These are phyloP conservation scores for Arthroderma sp. DNA, from an alignment of 2,329 filamentous ascomycete genomes.

Conservation along the genomic window DNA sequence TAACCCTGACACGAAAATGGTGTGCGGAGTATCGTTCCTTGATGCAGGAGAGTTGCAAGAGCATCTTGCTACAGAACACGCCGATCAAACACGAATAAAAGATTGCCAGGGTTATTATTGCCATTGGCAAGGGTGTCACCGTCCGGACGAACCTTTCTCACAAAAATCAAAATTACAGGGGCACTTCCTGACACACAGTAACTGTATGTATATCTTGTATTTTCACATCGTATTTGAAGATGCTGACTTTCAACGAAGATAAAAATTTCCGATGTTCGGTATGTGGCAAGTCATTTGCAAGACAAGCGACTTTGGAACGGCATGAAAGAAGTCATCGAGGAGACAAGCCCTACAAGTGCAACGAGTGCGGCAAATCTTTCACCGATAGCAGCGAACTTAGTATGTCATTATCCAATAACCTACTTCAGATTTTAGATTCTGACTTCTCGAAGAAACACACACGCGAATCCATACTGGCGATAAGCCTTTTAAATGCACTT, in stretches of 20 bases:
- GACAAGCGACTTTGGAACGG: constrained; percentile 31
- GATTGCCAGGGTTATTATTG: constrained; percentile 33
- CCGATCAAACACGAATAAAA: constrained; percentile 24
- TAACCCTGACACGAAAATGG: constrained; percentile 7
- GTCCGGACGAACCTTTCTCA: constrained; percentile 31
- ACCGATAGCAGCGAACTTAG: constrained; percentile 34
- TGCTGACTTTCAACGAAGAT: constrained; percentile 15
- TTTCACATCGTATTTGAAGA: neutral
- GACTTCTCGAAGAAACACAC: constrained; percentile 27
- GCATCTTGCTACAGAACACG: constrained; percentile 25
- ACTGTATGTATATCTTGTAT: constrained; percentile 19
- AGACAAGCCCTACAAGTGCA: constrained; percentile 31
- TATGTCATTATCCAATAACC: constrained; percentile 13
- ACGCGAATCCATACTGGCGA: constrained; percentile 31
- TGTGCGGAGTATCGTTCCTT: constrained; percentile 25
- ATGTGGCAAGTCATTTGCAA: constrained; percentile 29
- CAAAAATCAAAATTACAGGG: constrained; percentile 34
- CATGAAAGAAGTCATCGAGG: constrained; percentile 33
- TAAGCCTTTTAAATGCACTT: constrained; percentile 31
- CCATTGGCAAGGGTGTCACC: constrained; percentile 30
- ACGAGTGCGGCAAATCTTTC: constrained; percentile 29
- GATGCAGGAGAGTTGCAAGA: constrained; percentile 27
- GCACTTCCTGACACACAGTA: constrained; percentile 32
- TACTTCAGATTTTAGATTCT: constrained; percentile 7
- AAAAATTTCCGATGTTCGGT: constrained; percentile 30